Percentiles rank a stretch among this genome's conserved stretches.
Evolutionary conservation across 1,284 basidiomycete genomes (phyloP).

Genomic region (Ceratorhiza oryzae-sativae): DNA sequence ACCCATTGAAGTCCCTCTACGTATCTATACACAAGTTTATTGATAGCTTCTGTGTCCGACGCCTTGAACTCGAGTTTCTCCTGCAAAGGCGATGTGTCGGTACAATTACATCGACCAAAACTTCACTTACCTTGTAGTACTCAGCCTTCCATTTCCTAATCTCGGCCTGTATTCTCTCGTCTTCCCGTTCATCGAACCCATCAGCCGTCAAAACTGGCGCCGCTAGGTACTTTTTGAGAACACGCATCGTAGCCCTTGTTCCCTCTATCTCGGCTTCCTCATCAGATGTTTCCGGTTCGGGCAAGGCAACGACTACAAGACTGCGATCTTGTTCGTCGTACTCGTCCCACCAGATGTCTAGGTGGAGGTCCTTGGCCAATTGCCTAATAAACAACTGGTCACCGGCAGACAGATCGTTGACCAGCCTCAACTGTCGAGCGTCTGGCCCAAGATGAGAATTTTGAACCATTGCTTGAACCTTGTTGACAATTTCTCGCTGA

Average conservation of each 20-base stretch:
- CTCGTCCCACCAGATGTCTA: constrained; percentile 86
- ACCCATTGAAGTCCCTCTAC: constrained; percentile 98
- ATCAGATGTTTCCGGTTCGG: constrained; percentile 52
- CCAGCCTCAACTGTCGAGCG: constrained; percentile 57
- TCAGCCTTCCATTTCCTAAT: constrained; percentile 91
- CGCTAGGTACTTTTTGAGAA: constrained; percentile 87
- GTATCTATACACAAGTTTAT: constrained; percentile 77
- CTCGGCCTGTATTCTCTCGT: constrained; percentile 76
- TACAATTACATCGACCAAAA: neutral
- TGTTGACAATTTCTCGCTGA: constrained; percentile 78
- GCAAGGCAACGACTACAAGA: constrained; percentile 58
- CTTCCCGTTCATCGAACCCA: constrained; percentile 77
- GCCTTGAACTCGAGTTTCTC: constrained; percentile 85
- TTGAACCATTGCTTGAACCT: constrained; percentile 77
- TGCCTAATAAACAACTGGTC: constrained; percentile 80
- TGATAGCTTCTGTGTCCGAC: constrained; percentile 69
- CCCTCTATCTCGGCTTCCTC: constrained; percentile 60
- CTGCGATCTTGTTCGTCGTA: constrained; percentile 84
- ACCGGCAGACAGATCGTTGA: constrained; percentile 76
- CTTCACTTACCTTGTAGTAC: constrained; percentile 80
- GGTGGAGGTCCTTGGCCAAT: constrained; percentile 76
- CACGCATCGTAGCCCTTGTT: constrained; percentile 72
- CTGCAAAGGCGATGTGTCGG: constrained; percentile 52
- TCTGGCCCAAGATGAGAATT: constrained; percentile 44
- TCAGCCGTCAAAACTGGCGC: constrained; percentile 74